These are phyloP conservation scores for Clonostachys rhizophaga DNA, from an alignment of 2,329 filamentous ascomycete species.

Conservation along the genomic window DNA sequence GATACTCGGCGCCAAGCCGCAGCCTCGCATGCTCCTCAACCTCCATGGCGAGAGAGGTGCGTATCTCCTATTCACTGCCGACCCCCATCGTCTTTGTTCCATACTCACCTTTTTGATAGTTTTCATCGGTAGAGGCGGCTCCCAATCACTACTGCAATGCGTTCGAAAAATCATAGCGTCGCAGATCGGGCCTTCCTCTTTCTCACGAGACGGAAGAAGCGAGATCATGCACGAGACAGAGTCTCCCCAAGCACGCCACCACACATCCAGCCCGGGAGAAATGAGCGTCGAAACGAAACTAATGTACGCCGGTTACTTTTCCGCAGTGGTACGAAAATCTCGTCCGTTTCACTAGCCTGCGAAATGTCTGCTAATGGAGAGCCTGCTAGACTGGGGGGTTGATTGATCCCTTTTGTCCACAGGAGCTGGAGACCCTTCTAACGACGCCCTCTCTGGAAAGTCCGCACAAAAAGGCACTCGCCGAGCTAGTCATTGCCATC, in stretches of 20 bases:
- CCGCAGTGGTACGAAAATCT: conserved; percentile 8
- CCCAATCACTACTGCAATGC: conserved; percentile 51
- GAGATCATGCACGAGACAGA: conserved; percentile 49
- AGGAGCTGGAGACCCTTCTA: conserved; percentile 17
- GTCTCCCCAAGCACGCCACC: conserved; percentile 4
- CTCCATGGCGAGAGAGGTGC: conserved; percentile 45
- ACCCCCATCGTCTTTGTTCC: neutral
- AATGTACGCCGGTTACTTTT: conserved; percentile 7
- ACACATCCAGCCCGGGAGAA: conserved; percentile 1
- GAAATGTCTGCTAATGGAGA: conserved; percentile 1
- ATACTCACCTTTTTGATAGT: conserved; percentile 19
- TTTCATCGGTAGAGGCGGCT: conserved; percentile 42
- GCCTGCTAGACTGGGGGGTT: conserved; percentile 22
- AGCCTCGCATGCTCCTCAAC: conserved; percentile 42
- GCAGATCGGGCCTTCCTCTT: conserved; percentile 48
- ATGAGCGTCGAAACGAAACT: conserved; percentile 9
- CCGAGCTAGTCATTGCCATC: conserved; percentile 44
- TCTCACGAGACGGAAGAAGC: conserved; percentile 44
- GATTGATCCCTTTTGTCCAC: conserved; percentile 20
- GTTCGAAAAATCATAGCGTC: conserved; percentile 39
- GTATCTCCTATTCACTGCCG: neutral
- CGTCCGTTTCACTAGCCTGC: neutral
- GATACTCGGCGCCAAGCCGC: conserved; percentile 7
- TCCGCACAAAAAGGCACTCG: conserved; percentile 3
- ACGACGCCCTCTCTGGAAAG: conserved; percentile 1